Conservation (phyloP, 148 eudicot genomes). For the Chenopodium formosanum region DNA sequence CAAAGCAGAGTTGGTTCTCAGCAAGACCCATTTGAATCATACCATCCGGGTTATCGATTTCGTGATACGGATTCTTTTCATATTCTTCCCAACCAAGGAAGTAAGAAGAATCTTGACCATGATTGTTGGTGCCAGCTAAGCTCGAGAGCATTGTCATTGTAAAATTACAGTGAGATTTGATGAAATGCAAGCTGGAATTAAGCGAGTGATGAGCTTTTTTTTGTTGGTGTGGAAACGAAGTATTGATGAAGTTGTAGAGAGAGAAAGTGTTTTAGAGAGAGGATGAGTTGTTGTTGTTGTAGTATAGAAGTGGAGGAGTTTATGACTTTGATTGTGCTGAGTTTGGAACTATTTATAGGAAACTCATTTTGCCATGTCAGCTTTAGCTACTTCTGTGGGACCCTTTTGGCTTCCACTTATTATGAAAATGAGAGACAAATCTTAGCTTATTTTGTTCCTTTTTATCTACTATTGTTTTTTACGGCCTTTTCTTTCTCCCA, state of each 20-base stretch:
- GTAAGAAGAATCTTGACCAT: slow-evolving; percentile 82
- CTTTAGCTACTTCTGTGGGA: background rate
- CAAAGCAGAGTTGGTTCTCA: slow-evolving; percentile 76
- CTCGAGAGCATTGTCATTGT: slow-evolving; percentile 45
- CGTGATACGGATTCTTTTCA: slow-evolving; percentile 60
- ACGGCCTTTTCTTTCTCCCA: too few relatives aligned
- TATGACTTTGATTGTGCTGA: background rate
- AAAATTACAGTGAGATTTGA: too few relatives aligned
- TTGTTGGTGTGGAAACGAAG: slow-evolving; percentile 14
- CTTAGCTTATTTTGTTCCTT: too few relatives aligned
- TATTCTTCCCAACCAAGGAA: slow-evolving; percentile 82
- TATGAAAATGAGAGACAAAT: too few relatives aligned
- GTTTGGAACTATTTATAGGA: slow-evolving; percentile 23
- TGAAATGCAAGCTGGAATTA: background rate
- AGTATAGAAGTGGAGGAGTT: background rate
- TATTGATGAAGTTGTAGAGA: background rate
- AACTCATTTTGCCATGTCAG: slow-evolving; percentile 22
- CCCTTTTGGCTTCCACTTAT: too few relatives aligned
- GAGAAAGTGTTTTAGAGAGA: background rate
- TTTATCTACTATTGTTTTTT: too few relatives aligned
- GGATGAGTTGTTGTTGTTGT: background rate
- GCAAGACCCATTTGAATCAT: slow-evolving; percentile 89
- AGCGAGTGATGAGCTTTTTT: background rate
- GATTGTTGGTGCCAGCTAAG: slow-evolving; percentile 48
- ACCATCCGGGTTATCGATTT: slow-evolving; percentile 43